Evolutionary conservation across 306 rosid genomes (phyloP), one percentile per base, ranked within the genome.

Genomic region (Senna siamea): DNA sequence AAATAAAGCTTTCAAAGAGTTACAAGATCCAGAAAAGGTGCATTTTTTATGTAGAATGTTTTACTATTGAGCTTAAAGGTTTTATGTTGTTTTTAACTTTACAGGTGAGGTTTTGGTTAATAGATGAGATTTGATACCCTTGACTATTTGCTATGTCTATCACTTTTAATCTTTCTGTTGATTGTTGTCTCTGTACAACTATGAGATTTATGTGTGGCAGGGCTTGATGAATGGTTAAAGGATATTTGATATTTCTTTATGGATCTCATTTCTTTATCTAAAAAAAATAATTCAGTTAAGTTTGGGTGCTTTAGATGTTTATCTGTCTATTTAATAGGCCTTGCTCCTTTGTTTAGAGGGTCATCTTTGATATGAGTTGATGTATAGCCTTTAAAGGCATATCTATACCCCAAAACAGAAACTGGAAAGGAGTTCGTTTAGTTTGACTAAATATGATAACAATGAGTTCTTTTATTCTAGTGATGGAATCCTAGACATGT

Each of bases 1-100:
- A 84, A 93, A 93, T 66, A 91, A 93, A 78, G 96, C 98, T 72
- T 93, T 91, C 76, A 90, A 90, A 79, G 96, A 90, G 69, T 86
- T 90, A 72, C 96, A 90, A 80, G 96, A 90, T 78, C 90, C 96
- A 18, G 89, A 87, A 55, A 90, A 90, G 90, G 96, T 85, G 81
- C 54, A 88, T 75, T 68, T 70, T 66, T 41, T 34, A 20, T 41
- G 75, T 20, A 48, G 18, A 5, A 28, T 74, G 77, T 51, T 68
- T 72, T 65, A 66, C 28, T 78, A 69, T 65, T 54, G 51, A 46
- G 12, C 18, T 12, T 13, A 46, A 46, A 13, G 6, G 17, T 46
- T 46, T 46, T 46, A 4, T 46, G 18, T 46, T 46, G 51, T 46
- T 13, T 9, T 43, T 10, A 43, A 43, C 51, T 46, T 13, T 46